Evolutionary conservation across 352 stramenopile species (phyloP), one percentile per base, ranked within the genome.

Genomic region (Phytophthora foliorum): DNA sequence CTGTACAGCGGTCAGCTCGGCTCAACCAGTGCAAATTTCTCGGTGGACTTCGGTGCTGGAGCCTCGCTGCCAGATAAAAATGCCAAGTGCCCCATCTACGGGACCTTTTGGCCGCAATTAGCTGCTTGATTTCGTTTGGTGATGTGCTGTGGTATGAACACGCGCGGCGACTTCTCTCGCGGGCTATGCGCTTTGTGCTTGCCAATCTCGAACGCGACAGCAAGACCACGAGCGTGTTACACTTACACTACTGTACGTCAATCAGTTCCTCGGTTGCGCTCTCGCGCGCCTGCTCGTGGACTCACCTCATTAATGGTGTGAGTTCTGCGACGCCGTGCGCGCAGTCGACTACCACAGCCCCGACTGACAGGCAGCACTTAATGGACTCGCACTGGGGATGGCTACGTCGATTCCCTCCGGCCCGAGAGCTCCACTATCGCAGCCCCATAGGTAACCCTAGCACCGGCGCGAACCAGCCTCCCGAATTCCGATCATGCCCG

Each of bases 141-240:
- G 59, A 67, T 5, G 49, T 4, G 1, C 29, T 60, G 29, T 67
- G 59, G 39, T 61, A 50, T 10, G 59, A 56, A 9, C 31, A 67
- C 22, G 50, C 9, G 0, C 29, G 59, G 6, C 27, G 54, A 2
- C 13, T 62, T 8, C 3, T 41, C 5, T 52, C 53, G 1, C 53
- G 53, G 1, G 9, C 22, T 2, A 62, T 53, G n/a, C 54, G 29
- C 17, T 53, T 53, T 27, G 41, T 46, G 1, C 24, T 62, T 2
- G 17, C 27, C 1, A 62, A 53, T n/a, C 32, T 53, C n/a, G 39
- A 53, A n/a, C 25, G 25, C 1, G 54, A 53, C 41, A 27, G 19
- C n/a, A 52, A 62, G 19, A 53, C 41, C 4, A 27, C 6, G 41
- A 51, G n/a, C 17, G 54, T 7, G 41, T 62, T 10, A 36, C 27